Evolutionary conservation across 306 rosid genomes (phyloP).

Genomic region (Trifolium repens): DNA sequence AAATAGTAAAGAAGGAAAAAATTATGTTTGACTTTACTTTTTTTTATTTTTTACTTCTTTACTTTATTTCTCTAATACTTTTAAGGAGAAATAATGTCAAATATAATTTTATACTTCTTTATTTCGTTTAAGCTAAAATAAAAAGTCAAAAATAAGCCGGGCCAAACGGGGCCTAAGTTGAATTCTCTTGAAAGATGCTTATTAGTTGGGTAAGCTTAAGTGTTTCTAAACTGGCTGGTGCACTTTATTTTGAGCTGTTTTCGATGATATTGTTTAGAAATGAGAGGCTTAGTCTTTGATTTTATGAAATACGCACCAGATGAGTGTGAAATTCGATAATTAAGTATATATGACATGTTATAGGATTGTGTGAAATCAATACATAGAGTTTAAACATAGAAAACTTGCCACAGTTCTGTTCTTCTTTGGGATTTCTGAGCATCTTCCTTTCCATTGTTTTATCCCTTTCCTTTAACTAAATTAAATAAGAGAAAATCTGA

Average conservation of each 20-base stretch:
- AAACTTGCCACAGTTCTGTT: not conserved
- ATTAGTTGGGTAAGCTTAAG: not conserved
- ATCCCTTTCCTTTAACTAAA: not conserved
- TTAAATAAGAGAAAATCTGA: not conserved
- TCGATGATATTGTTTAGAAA: not conserved
- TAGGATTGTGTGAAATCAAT: not conserved
- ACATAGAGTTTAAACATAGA: not conserved
- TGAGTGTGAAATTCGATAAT: not conserved
- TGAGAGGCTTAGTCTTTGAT: not conserved
- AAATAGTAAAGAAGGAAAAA: no score
- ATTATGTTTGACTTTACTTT: no score
- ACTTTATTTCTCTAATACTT: no score
- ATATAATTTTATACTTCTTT: no score
- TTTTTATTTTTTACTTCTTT: no score
- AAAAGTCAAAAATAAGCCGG: no score
- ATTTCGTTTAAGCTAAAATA: no score
- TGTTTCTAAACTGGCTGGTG: not conserved
- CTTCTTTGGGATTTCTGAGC: not conserved
- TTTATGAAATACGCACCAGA: not conserved
- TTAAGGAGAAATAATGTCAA: no score
- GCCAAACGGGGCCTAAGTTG: no score
- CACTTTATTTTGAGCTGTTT: slow-evolving; percentile 4
- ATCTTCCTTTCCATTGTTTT: not conserved
- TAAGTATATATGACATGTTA: not conserved
- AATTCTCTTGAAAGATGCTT: slow-evolving; percentile 10